Percentiles rank a stretch among this genome's conserved stretches.
Conservation (phyloP, 768 basidiomycete genomes). For the Lentinula sp. region DNA sequence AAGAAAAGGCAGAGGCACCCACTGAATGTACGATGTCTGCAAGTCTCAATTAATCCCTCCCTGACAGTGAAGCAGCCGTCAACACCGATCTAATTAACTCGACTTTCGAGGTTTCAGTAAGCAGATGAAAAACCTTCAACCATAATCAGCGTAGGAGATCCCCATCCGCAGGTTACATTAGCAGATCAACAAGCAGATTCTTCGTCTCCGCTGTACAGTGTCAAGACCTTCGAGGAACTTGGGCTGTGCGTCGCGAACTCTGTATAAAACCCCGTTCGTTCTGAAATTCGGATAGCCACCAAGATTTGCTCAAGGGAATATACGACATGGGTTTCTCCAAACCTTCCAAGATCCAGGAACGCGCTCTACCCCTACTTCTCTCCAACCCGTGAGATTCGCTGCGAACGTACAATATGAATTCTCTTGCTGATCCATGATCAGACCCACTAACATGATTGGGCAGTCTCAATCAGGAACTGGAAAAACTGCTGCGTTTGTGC, state of each 20-base stretch:
- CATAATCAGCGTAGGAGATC: constrained; percentile 4
- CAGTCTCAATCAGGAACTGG: constrained; percentile 99
- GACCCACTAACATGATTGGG: constrained; percentile 98
- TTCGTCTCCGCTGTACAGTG: constrained; percentile 92
- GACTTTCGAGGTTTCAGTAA: constrained; percentile 78
- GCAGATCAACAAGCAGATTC: constrained; percentile 95
- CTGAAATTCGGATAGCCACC: constrained; percentile 43
- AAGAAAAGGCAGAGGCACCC: constrained; percentile 7
- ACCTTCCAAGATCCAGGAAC: constrained; percentile 98
- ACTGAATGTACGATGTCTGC: neutral
- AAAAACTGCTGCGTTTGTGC: constrained; percentile 96
- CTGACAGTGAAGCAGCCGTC: constrained; percentile 14
- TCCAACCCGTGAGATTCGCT: constrained; percentile 68
- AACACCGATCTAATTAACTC: constrained; percentile 66
- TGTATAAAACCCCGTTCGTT: neutral
- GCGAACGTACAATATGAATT: neutral
- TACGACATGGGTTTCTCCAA: constrained; percentile 96
- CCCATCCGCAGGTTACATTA: constrained; percentile 71
- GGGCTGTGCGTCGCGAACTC: constrained; percentile 63
- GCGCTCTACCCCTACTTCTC: constrained; percentile 87
- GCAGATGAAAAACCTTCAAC: constrained; percentile 18
- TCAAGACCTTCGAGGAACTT: constrained; percentile 92
- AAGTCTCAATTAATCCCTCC: neutral
- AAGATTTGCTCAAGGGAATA: constrained; percentile 87
- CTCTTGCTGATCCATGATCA: constrained; percentile 23